Evolutionary conservation across 83 land plant species (phyloP), one percentile per base, ranked within the genome.

Genomic region (Picea mariana): DNA sequence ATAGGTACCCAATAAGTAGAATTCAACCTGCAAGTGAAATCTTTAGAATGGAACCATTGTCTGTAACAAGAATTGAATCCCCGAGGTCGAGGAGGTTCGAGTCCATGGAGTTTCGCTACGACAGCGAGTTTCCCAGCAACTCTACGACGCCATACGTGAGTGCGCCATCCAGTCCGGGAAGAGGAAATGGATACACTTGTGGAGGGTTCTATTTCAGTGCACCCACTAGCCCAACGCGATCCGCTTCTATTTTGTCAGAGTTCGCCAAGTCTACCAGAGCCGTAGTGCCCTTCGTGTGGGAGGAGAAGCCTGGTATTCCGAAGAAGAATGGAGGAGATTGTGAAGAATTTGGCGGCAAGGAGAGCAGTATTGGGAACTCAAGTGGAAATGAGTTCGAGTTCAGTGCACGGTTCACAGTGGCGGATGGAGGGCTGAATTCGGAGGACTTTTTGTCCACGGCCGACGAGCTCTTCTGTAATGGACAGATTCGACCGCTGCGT

Each of bases 151-250:
- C 84, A 9, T 44, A 67, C 5, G 55, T 40, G 21, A 87, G 80
- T 24, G 81, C 85, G 9, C 92, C 92, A 0, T 80, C 88, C 1
- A 79, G 84, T 27, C 92, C 92, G 2, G 75, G 24, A 21, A 79
- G 83, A 5, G 79, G 82, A 63, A 85, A 81, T 4, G n/a, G 68
- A 31, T 44, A 69, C 69, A 67, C 31, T 13, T 67, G 4, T 78
- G 76, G 76, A 3, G 76, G 77, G 15, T 85, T 78, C 84, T 82
- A 82, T 66, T 52, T 61, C 20, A 90, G 92, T 59, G 92, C 92
- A 0, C 92, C 92, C 12, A 84, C 88, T 2, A 90, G 90, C 77
- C 92, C 92, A 0, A 17, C 81, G 0, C 81, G 87, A 13, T 16
- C 71, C 13, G 75, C 89, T 38, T 83, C 85, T 60, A 55, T 87